Percentiles rank a stretch among this genome's conserved stretches.
Evolutionary conservation across 495 filamentous ascomycete species (phyloP).

Genomic region (Podospora conica): DNA sequence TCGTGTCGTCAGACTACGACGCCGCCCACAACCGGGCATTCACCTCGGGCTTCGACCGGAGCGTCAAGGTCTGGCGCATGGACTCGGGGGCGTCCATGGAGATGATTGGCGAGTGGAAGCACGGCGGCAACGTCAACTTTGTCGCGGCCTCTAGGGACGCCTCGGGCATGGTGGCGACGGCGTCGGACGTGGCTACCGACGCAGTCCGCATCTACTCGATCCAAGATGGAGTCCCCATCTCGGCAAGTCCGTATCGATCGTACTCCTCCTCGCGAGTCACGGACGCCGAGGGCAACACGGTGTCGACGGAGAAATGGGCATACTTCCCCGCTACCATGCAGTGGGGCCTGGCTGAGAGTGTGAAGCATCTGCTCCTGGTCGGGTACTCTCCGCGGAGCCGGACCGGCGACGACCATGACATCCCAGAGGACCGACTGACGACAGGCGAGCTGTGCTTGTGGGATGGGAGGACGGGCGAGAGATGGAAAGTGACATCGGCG

Average conservation of each 20-base stretch:
- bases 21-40: conserved; percentile 51
- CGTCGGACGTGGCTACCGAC: conserved; percentile 40
- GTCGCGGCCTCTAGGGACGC: conserved; percentile 52
- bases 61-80: conserved; percentile 69
- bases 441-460: conserved; percentile 70
- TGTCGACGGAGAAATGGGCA: conserved; percentile 44
- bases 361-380: conserved; percentile 58
- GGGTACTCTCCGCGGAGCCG: conserved; percentile 63
- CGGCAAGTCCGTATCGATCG: conserved; percentile 27
- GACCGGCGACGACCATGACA: conserved; percentile 47
- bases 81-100: conserved; percentile 33
- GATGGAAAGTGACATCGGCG: conserved; percentile 41
- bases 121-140: conserved; percentile 64
- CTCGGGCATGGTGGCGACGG: conserved; percentile 44
- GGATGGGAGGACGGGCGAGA: conserved; percentile 48
- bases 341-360: conserved; percentile 54
- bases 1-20: conserved; percentile 70
- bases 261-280: conserved; percentile 45
- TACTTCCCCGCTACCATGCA: conserved; percentile 67
- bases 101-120: conserved; percentile 48
- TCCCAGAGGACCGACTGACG: conserved; percentile 44
- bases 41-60: conserved; percentile 75
- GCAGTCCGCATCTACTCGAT: conserved; percentile 47
- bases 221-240: conserved; percentile 24
- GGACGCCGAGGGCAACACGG: conserved; percentile 35